Base-by-base conservation (phyloP, 2,329 filamentous ascomycete genomes). In the Cucurbitaria berberidis region DNA sequence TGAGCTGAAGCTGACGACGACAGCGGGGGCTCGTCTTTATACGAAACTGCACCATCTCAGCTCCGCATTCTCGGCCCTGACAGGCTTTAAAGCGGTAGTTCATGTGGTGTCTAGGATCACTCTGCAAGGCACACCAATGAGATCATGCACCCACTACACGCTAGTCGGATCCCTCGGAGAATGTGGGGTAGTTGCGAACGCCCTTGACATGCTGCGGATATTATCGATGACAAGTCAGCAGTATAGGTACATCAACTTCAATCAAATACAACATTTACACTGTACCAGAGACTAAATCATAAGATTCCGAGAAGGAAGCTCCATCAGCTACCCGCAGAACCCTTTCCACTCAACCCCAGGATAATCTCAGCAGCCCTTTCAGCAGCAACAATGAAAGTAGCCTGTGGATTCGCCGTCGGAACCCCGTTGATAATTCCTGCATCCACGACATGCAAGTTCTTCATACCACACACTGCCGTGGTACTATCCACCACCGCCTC, bases 401-500 rank as follows among this genome's bases (percentile, higher is more conserved):
- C 55, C 30, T 58, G 55, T 18, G 51, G 58, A 56, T 61, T 61
- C 21, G 51, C 48, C 24, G 48, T 46, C 21, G 58, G 58, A 9
- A 58, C 46, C 6, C 58, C 55, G 35, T 55, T 55, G 19, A 61
- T 22, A 26, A 55, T 55, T 6, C 58, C 49, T 2, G 72, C 75
- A 49, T 77, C 76, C 4, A 77, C 75, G 5, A 77, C 73, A 44
- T 75, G 66, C 15, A 77, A 58, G 15, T 75, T 75, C 21, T 60
- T 42, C 6, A 74, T 73, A 2, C 63, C 63, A 68, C 78, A 57
- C 2, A 81, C 78, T 11, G 74, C 71, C 45, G 79, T 78, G 52
- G 73, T 73, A 16, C 73, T 75, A 57, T 81, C 78, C 1, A 81
- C 72, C 3, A 80, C 78, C 0, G 77, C 69, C 7, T 64, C 65